Evolutionary conservation across 2,329 filamentous ascomycete genomes (phyloP).

Genomic region (Penicillium verrucosum): DNA sequence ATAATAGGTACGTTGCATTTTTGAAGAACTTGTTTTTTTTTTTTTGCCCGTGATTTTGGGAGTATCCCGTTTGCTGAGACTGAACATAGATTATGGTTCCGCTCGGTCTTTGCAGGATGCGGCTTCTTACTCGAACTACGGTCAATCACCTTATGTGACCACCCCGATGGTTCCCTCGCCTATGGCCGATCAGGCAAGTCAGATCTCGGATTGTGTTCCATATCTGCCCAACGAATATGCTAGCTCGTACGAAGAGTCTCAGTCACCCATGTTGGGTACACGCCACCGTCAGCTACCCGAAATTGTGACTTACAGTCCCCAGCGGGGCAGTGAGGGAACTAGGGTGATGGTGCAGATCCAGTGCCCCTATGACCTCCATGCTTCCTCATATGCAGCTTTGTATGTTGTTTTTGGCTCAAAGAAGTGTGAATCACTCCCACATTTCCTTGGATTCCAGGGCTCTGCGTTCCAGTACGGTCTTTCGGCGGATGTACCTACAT

Average conservation of each 20-base stretch:
- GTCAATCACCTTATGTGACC: conserved; percentile 40
- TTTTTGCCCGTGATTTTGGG: neutral
- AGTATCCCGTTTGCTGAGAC: conserved; percentile 16
- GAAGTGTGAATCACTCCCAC: conserved; percentile 65
- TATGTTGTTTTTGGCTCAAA: conserved; percentile 75
- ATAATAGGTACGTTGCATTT: conserved; percentile 69
- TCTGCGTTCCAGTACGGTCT: conserved; percentile 68
- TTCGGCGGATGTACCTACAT: conserved; percentile 67
- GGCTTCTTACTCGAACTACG: conserved; percentile 42
- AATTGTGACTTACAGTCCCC: conserved; percentile 68
- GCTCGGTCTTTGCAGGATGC: conserved; percentile 39
- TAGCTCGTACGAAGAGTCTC: conserved; percentile 58
- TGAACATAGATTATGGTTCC: conserved; percentile 35
- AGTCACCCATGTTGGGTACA: conserved; percentile 65
- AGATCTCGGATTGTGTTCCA: conserved; percentile 41
- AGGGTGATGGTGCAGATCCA: conserved; percentile 71
- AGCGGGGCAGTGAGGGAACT: conserved; percentile 65
- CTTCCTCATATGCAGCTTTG: conserved; percentile 53
- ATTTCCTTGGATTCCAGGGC: conserved; percentile 57
- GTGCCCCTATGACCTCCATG: conserved; percentile 70
- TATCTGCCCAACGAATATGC: conserved; percentile 40
- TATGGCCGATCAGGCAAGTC: conserved; percentile 41
- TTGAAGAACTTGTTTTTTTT: neutral
- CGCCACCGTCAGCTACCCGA: conserved; percentile 59
- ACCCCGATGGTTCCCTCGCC: conserved; percentile 40